Evolutionary conservation across 2,329 filamentous ascomycete species (phyloP).

Genomic region (Fusarium sp.): DNA sequence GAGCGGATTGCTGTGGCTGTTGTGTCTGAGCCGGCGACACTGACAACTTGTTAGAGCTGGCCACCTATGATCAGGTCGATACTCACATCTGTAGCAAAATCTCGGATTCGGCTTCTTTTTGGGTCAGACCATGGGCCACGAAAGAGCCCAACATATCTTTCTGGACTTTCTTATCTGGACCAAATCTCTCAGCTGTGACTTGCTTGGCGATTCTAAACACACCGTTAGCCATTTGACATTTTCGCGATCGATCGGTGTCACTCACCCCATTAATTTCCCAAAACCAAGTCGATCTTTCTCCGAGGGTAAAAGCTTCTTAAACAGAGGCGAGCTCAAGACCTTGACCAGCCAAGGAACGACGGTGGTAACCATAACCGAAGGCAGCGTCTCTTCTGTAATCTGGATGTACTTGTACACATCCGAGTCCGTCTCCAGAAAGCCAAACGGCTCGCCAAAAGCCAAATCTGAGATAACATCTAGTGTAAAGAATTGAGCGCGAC

Average conservation of each 20-base stretch:
- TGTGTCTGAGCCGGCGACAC: conserved; percentile 69
- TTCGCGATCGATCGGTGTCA: not conserved
- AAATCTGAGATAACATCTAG: conserved; percentile 67
- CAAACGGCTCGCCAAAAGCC: conserved; percentile 63
- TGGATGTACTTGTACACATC: conserved; percentile 63
- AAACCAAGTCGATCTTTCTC: conserved; percentile 56
- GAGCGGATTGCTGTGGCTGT: conserved; percentile 67
- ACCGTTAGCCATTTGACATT: not conserved
- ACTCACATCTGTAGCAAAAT: conserved; percentile 46
- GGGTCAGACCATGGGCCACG: conserved; percentile 46
- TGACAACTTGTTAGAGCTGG: conserved; percentile 10
- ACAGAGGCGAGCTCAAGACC: conserved; percentile 56
- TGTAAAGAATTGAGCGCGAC: conserved; percentile 64
- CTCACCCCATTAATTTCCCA: conserved; percentile 61
- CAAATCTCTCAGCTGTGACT: conserved; percentile 48
- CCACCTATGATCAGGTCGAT: accelerated
- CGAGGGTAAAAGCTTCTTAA: conserved; percentile 58
- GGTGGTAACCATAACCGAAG: conserved; percentile 60
- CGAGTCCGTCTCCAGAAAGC: conserved; percentile 59
- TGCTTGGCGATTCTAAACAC: conserved; percentile 47
- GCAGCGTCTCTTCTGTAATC: conserved; percentile 58
- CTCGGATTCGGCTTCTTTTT: conserved; percentile 48
- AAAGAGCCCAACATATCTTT: conserved; percentile 53
- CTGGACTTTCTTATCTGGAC: conserved; percentile 44
- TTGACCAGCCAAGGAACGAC: conserved; percentile 58